phyloP scores from a whole-genome alignment of 1,139 yeast species.

The Nakaseomyces kungkrabaensis region DNA sequence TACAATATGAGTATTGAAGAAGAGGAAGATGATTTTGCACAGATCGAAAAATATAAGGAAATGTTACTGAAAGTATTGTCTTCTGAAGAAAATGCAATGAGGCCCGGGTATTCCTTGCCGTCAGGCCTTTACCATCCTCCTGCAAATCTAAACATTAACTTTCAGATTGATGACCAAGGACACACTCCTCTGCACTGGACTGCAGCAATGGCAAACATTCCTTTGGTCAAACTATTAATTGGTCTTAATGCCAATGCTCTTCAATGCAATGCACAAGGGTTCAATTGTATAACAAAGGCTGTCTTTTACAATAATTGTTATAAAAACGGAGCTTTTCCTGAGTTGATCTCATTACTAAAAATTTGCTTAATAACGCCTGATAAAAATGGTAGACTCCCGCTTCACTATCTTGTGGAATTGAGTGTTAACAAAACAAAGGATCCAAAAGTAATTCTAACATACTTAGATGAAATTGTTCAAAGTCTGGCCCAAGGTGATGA shows the following conservation, averaged over 20 bases:
- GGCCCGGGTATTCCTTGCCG: slow-evolving; percentile 66
- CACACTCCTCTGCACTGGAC: slow-evolving; percentile 98
- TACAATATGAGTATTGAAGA: slow-evolving; percentile 1
- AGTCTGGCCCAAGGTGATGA: slow-evolving; percentile 31
- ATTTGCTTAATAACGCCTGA: slow-evolving; percentile 66
- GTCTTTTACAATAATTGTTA: slow-evolving; percentile 81
- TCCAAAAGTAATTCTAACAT: slow-evolving; percentile 31
- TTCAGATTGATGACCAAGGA: slow-evolving; percentile 88
- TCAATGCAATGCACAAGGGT: slow-evolving; percentile 64
- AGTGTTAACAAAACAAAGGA: slow-evolving; percentile 43
- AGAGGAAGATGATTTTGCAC: background rate
- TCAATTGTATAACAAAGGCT: slow-evolving; percentile 76
- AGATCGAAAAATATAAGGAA: slow-evolving; percentile 21
- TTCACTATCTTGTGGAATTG: slow-evolving; percentile 62
- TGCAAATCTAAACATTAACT: slow-evolving; percentile 69
- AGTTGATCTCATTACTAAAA: slow-evolving; percentile 59
- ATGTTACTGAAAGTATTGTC: slow-evolving; percentile 32
- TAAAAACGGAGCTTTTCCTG: slow-evolving; percentile 66
- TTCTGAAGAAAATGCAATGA: slow-evolving; percentile 35
- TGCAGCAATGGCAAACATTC: slow-evolving; percentile 76
- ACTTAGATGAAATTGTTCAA: slow-evolving; percentile 32
- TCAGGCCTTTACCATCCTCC: slow-evolving; percentile 67
- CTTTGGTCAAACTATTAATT: slow-evolving; percentile 59
- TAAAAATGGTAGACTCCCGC: slow-evolving; percentile 59
- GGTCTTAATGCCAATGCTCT: slow-evolving; percentile 65